Evolutionary conservation across 108 stramenopile species (phyloP), one percentile per base, ranked within the genome.

Genomic region (Pseudonitzschia pungens): DNA sequence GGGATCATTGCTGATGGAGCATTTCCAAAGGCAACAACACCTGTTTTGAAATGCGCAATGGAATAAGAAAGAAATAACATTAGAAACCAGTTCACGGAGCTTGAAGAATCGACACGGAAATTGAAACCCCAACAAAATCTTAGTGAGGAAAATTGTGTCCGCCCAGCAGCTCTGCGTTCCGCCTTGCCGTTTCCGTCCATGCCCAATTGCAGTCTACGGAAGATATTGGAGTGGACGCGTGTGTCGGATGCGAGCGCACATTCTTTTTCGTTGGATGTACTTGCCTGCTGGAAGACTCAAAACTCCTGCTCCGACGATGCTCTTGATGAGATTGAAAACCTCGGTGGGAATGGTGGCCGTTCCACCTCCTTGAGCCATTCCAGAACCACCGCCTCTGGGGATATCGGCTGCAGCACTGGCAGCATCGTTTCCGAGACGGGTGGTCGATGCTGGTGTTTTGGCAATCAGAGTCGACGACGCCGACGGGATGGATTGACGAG

Each of bases 241-340:
- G 45, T 48, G 14, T 11, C 18, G 45, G 2, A 2, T 48, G 3
- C 45, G 18, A 48, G 45, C 45, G 18, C 45, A 48, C 2, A 36
- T 36, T 36, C 4, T 2, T 36, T n/a, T 36, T 48, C 1, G 18
- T 48, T 12, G 16, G 14, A 48, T 48, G 14, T 89, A 96, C 53
- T 92, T 90, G 42, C 92, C 92, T 53, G 90, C 91, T 24, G 97
- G 97, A 48, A 98, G 81, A 72, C 91, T 87, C 65, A 98, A 87
- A 42, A 98, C 96, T 21, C 97, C 97, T 20, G 96, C 96, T 29
- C 97, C 97, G 21, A 95, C 92, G 74, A 98, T 88, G 22, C 70
- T 74, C 85, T 98, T 97, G 58, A 95, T 91, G 29, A 98, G 78
- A 81, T 98, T 98, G 83, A 98, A 95, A 22, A 95, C 81, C 81